phyloP scores from a whole-genome alignment of 495 filamentous ascomycete genomes.

The Annulohypoxylon bovei region DNA sequence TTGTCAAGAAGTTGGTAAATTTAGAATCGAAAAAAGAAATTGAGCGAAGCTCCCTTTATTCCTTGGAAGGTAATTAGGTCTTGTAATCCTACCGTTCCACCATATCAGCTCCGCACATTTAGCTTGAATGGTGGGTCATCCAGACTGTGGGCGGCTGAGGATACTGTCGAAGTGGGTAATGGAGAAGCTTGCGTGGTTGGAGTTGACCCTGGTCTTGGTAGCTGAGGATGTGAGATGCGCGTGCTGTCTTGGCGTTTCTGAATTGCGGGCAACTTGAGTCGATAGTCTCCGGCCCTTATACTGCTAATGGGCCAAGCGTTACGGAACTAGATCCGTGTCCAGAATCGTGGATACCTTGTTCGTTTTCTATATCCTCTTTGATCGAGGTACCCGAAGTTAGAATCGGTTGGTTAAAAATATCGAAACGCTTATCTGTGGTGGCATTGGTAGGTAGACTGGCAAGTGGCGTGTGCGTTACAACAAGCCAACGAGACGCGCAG shows the following conservation, averaged over 20 bases:
- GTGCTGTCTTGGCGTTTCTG: conserved; percentile 44
- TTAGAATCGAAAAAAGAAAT: conserved; percentile 8
- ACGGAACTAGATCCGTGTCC: conserved; percentile 32
- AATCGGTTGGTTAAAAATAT: conserved; percentile 8
- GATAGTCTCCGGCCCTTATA: conserved; percentile 39
- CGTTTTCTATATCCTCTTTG: conserved; percentile 8
- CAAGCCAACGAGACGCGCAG: conserved; percentile 13
- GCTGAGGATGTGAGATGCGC: conserved; percentile 34
- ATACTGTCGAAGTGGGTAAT: conserved; percentile 20
- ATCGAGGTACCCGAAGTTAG: conserved; percentile 16
- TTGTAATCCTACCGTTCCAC: conserved; percentile 41
- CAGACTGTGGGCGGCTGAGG: conserved; percentile 31
- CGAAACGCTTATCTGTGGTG: conserved; percentile 2
- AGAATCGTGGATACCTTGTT: conserved; percentile 27
- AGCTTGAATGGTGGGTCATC: conserved; percentile 40
- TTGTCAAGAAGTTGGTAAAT: conserved; percentile 4
- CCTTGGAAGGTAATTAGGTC: conserved; percentile 32
- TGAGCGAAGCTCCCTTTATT: conserved; percentile 10
- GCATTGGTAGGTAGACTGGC: neutral
- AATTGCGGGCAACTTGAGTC: conserved; percentile 43
- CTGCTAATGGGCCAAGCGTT: conserved; percentile 26
- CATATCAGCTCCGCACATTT: conserved; percentile 36
- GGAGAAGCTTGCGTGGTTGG: conserved; percentile 41
- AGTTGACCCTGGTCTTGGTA: conserved; percentile 27
- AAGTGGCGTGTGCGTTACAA: conserved; percentile 1